Evolutionary conservation across 306 rosid genomes (phyloP).

Genomic region (Senna tora): DNA sequence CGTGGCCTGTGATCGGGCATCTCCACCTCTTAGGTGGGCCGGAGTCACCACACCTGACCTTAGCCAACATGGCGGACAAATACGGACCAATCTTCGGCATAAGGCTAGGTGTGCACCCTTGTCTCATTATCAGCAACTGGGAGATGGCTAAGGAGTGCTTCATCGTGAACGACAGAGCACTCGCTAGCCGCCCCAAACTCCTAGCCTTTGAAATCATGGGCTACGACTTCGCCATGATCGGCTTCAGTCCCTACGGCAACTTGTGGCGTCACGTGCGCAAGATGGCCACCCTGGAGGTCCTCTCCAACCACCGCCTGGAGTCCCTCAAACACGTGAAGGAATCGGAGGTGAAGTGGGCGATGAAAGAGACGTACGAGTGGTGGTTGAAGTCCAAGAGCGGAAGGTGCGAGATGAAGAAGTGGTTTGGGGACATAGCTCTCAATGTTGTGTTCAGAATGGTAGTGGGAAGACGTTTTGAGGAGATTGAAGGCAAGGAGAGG

Average conservation of each 20-base stretch:
- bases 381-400: not conserved
- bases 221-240: slow-evolving; percentile 24
- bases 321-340: slow-evolving; percentile 31
- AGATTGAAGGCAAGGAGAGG: slow-evolving; percentile 19
- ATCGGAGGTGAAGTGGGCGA: slow-evolving; percentile 27
- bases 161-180: not conserved
- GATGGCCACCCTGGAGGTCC: slow-evolving; percentile 31
- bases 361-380: slow-evolving; percentile 19
- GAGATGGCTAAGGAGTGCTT: slow-evolving; percentile 33
- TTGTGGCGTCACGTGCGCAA: slow-evolving; percentile 55
- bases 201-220: slow-evolving; percentile 25
- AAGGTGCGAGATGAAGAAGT: slow-evolving; percentile 39
- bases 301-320: slow-evolving; percentile 35
- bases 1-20: slow-evolving; percentile 47
- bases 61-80: slow-evolving; percentile 28
- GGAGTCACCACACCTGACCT: slow-evolving; percentile 8
- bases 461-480: slow-evolving; percentile 37
- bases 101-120: not conserved
- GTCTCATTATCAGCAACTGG: slow-evolving; percentile 33
- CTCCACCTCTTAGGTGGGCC: slow-evolving; percentile 30
- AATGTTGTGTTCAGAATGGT: slow-evolving; percentile 36
- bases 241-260: slow-evolving; percentile 38
- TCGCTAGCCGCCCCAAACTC: slow-evolving; percentile 19
- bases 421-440: slow-evolving; percentile 37
- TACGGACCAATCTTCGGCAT: slow-evolving; percentile 31